Evolutionary conservation across 495 filamentous ascomycete species (phyloP).

Genomic region (Trichoderma erinaceum): DNA sequence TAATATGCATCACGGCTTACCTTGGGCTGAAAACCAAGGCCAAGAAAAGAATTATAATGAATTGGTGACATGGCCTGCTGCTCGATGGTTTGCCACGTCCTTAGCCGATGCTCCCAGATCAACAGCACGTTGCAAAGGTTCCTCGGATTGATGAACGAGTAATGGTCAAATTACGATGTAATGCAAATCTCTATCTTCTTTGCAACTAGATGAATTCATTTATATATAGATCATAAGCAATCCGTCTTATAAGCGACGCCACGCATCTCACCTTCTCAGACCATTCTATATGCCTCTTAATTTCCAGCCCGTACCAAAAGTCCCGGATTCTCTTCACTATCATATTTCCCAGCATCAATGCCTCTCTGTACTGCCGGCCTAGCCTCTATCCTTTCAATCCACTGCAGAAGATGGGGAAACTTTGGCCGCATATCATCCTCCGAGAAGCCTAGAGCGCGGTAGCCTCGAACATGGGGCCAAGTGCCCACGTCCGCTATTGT

Average conservation of each 20-base stretch:
- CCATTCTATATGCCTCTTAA: no score
- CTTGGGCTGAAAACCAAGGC: no score
- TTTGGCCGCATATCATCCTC: not conserved
- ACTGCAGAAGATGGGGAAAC: not conserved
- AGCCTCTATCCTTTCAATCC: not conserved
- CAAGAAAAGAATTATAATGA: no score
- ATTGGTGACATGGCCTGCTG: no score
- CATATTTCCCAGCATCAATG: constrained; percentile 1
- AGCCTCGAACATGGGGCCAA: not conserved
- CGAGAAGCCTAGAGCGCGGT: not conserved
- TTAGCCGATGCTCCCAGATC: no score
- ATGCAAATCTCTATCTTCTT: not conserved
- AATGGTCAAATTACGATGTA: not conserved
- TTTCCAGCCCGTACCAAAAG: not conserved
- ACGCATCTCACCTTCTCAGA: no score
- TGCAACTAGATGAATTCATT: not conserved
- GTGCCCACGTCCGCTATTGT: not conserved
- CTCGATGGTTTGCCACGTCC: no score
- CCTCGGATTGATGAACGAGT: not conserved
- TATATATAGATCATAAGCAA: not conserved
- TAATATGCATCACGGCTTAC: no score
- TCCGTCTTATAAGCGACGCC: no score
- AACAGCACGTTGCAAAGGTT: no score
- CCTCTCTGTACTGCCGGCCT: constrained; percentile 2
- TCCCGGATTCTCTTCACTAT: not conserved